Percentiles rank a stretch among this genome's conserved stretches.
phyloP scores from a whole-genome alignment of 2,329 filamentous ascomycete species.

The Cadophora sp. region DNA sequence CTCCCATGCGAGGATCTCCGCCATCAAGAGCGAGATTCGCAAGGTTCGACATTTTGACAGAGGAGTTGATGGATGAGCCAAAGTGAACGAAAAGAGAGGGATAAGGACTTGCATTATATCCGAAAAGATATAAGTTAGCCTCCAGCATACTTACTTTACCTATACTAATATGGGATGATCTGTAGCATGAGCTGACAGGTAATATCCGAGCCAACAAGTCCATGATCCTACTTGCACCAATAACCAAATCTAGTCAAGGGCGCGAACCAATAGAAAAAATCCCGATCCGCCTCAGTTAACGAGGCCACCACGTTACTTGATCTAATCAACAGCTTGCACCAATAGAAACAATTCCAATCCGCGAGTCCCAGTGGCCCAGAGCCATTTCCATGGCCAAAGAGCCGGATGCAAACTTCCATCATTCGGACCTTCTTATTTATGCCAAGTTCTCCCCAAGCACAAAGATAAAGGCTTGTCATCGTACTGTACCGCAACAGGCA shows the following conservation, averaged over 20 bases:
- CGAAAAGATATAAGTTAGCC: background rate
- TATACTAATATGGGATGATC: too few relatives aligned
- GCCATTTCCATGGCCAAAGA: background rate
- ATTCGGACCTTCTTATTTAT: background rate
- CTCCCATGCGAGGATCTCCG: constrained; percentile 35
- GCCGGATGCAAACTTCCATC: background rate
- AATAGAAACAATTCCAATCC: background rate
- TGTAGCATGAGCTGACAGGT: too few relatives aligned
- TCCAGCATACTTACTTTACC: too few relatives aligned
- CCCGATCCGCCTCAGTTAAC: too few relatives aligned
- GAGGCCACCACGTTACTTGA: too few relatives aligned
- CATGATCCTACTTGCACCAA: too few relatives aligned
- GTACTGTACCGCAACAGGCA: background rate
- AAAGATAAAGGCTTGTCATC: background rate
- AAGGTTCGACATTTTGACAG: constrained; percentile 30
- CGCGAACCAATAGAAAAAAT: too few relatives aligned
- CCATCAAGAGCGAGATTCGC: constrained; percentile 39
- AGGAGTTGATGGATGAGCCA: background rate
- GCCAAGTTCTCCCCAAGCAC: background rate
- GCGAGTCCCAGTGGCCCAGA: background rate
- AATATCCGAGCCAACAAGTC: too few relatives aligned
- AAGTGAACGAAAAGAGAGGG: constrained; percentile 11
- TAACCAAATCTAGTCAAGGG: too few relatives aligned
- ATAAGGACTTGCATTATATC: background rate
- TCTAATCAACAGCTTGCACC: background rate